Evolutionary conservation across 805 yeast species (phyloP), one percentile per base, ranked within the genome.

Genomic region (Jamesozyma piceae): DNA sequence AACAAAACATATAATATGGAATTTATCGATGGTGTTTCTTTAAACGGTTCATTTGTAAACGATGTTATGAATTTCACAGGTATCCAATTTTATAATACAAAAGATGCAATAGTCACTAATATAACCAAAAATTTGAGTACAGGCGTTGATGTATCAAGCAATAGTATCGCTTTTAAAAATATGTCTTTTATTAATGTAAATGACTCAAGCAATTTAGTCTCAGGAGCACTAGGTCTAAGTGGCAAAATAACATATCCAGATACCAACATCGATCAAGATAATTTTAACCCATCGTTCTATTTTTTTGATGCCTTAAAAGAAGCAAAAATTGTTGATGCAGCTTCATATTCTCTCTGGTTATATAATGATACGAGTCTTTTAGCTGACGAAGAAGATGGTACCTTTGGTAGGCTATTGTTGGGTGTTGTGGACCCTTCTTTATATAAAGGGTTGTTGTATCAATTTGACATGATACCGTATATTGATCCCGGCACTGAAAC

Each of bases 391-490:
- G 18, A 36, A 38, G n/a, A 34, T 24, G 44, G 37, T 5, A 26
- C 54, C 19, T 39, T 20, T 14, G 70, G 73, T 9, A 55, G 53
- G 35, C 44, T 82, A 11, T 55, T 79, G 6, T 64, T 80, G 2
- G 89, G 92, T 10, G 77, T 75, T 3, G 74, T 82, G 3, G 76
- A 78, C 51, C 62, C 67, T 9, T 57, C 63, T 24, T 65, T 68
- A 37, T 73, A 57, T 45, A 49, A 51, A 5, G 83, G 79, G 1
- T 65, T 69, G 27, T 56, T 80, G 14, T 71, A 69, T 21, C 57
- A 62, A 34, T 81, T 71, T 50, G 69, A 74, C 32, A 71, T 72
- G 51, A 54, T 80, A 2, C 75, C 82, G 8, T 66, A 64, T 21
- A 32, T 48, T 13, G 59, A 60, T 35, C 46, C 50, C 4, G 30